Base-by-base conservation (phyloP, 179 eudicot species). In the Corrigiola litoralis region DNA sequence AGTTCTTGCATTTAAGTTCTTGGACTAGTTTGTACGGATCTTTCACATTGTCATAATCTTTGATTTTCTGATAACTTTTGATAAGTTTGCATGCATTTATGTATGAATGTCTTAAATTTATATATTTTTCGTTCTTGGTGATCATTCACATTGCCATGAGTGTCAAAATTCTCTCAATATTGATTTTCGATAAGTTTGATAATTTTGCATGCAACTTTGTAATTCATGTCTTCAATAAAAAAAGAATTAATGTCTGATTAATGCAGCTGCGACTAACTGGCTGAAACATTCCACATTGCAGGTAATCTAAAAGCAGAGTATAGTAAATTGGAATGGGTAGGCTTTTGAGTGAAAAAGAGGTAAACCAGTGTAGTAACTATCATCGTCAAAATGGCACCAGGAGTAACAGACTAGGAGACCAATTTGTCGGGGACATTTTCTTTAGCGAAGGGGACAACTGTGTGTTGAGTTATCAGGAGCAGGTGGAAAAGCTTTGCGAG, bases 321-420 rank as follows among this genome's bases (percentile, higher is more conserved):
- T 60, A 34, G 38, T 50, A 51, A 62, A 84, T 75, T 45, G 69
- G 78, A 75, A 60, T 87, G 68, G 84, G 84, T 57, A 77, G 86
- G 57, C 78, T 82, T 8, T 72, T 87, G 58, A 78, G 68, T 49
- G 88, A 87, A 62, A 67, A 81, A 60, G 90, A 84, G 67, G 67
- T 77, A 41, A 68, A 80, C 71, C 84, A 63, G 61, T 72, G 72
- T 62, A 72, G 38, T 32, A 65, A 61, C 41, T 78, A 77, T 44
- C 53, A 46, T 31, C 72, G 68, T 31, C 49, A 60, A 23, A 71
- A 46, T 71, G 87, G 75, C 10, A 81, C 67, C 2, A 62, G 74
- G 58, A 79, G 70, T 27, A 38, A 38, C 28, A 66, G 75, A 47
- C 75, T 61, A 28, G 40, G 50, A 37, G 86, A 77, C 18, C 71